Base-by-base conservation (phyloP, 352 stramenopile genomes). In the Pilasporangium apinafurcum region DNA sequence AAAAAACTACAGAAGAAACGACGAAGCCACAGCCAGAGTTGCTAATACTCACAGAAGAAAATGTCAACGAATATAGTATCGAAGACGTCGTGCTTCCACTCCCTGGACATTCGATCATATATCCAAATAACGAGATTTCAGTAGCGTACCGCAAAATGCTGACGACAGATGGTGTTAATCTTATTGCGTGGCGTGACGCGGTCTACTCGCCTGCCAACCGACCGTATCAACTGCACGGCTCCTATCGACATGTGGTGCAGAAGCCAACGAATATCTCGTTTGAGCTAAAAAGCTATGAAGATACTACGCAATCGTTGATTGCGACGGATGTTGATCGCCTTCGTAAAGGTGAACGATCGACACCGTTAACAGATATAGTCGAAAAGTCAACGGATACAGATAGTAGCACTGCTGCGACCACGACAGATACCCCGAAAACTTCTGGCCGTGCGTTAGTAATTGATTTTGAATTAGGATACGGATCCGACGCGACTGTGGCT, bases 11-110 rank as follows among this genome's bases (percentile, higher is more conserved):
- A 29, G 13, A 72, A 60, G 32, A 78, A 80, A 25, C 59, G 52
- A 12, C 62, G 62, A 48, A 62, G 35, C 33, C 34, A 14, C 41
- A 55, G 25, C 44, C 31, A 14, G 43, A 63, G 24, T 60, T 91
- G 14, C 39, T 82, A 25, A 49, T 84, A 8, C 50, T 98, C 4
- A 96, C 83, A 0, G 68, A 88, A 51, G 74, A 86, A 20, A 95
- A 96, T 33, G 58, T 97, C 24, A 52, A 64, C 24, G 43, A 84
- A 27, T 98, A 96, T 62, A 71, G 56, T 16, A 89, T 98, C 22
- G 65, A 86, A 4, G 95, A 99, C 54, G 83, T 99, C 26, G 88
- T 99, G 37, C 54, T 98, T 29, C 95, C 96, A 13, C 64, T 99
- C 21, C 87, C 95, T 7, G 96, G 96, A 9, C 88, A 86, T 37